Evolutionary conservation across 768 basidiomycete genomes (phyloP).

Genomic region (Leccinum sublutescens): DNA sequence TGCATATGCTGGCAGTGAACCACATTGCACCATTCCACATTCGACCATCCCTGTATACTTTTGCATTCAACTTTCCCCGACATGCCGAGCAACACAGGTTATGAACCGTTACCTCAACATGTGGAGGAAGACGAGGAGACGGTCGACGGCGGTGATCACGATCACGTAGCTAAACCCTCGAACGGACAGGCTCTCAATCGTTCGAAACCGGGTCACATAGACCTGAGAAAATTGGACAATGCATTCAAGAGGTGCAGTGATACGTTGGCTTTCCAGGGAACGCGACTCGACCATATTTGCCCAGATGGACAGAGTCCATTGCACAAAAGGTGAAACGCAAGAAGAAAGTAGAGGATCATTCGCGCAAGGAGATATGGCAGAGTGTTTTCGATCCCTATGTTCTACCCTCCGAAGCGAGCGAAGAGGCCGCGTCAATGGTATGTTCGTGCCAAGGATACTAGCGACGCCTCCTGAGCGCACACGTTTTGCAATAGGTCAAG

Average conservation of each 20-base stretch:
- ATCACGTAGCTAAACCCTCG: conserved; percentile 25
- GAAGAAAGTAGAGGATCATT: conserved; percentile 64
- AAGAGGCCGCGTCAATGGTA: conserved; percentile 23
- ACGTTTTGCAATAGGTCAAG: conserved; percentile 49
- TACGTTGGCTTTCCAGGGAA: background rate
- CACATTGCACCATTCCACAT: conserved; percentile 15
- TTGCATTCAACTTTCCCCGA: conserved; percentile 3
- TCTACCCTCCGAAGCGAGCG: conserved; percentile 31
- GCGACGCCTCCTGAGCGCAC: conserved; percentile 2
- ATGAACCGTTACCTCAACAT: conserved; percentile 45
- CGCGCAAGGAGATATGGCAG: conserved; percentile 71
- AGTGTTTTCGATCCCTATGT: conserved; percentile 76
- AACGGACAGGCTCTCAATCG: conserved; percentile 32
- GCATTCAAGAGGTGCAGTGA: conserved; percentile 72
- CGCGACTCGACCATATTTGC: background rate
- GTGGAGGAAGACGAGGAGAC: conserved; percentile 40
- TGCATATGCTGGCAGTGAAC: conserved; percentile 17
- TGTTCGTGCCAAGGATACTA: background rate
- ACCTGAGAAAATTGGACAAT: conserved; percentile 74
- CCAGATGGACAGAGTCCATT: conserved; percentile 83
- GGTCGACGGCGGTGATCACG: conserved; percentile 34
- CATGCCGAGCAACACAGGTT: conserved; percentile 47
- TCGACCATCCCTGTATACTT: conserved; percentile 1
- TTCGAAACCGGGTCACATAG: conserved; percentile 61
- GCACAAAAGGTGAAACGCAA: conserved; percentile 82